Base-by-base conservation (phyloP, 2,329 filamentous ascomycete species). In the Phialophora expanda region DNA sequence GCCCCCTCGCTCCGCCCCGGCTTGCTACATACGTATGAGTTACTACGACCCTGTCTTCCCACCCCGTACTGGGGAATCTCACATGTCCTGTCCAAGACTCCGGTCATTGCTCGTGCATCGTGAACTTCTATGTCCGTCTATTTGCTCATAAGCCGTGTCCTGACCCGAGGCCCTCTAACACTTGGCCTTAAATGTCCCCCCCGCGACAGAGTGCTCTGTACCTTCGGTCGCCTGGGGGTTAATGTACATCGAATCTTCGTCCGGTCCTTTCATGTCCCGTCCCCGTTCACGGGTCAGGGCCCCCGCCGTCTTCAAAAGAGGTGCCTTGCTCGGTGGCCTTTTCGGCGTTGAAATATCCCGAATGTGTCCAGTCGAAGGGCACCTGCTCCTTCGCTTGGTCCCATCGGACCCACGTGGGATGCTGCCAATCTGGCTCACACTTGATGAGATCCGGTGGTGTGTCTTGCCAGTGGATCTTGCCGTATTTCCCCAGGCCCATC, bases 371-470 rank as follows among this genome's bases (percentile, higher is more conserved):
- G 17, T 48, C 57, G 44, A 22, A 32, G 34, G 58, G 44, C 12
- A 50, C 26, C 20, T 34, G 44, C 20, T 61, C 48, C 46, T 61
- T 61, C 11, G 58, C 56, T 34, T 61, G 32, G 20, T 65, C 56
- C 56, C 57, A 48, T 14, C 34, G 28, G 9, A 60, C 57, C 62
- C 57, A 60, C 20, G 62, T n/a, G 8, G 62, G 62, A 24, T 61
- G 62, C 30, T 50, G 22, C n/a, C 30, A 24, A 24, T 61, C 58
- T 26, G 59, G 24, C 30, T 69, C 56, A 54, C 71, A 74, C 34
- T 74, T 72, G 48, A 73, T 57, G 61, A 66, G 64, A 2, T 55
- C 61, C 2, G 72, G 72, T 17, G 73, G 71, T 12, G 65, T 48
- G 38, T 28, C 34, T 57, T 73, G 56, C 73, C 72, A 74, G 34